Conservation (phyloP, 2,329 filamentous ascomycete genomes). For the Aspergillus neotritici region DNA sequence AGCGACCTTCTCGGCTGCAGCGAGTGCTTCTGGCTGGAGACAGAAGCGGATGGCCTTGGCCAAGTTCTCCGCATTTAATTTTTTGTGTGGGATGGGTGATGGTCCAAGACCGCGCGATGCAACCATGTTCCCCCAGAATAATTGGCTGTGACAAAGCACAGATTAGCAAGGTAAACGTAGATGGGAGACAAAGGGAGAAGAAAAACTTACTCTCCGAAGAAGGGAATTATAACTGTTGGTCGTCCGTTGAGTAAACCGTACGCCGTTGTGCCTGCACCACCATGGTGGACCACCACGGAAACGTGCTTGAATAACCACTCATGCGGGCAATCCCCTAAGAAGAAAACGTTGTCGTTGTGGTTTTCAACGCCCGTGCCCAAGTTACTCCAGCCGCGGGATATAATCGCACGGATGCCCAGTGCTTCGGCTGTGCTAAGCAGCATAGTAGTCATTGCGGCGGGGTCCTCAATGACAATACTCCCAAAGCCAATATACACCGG, state of each 20-base stretch:
- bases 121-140: slow-evolving; percentile 52
- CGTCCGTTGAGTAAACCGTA: slow-evolving; percentile 47
- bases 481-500: slow-evolving; percentile 55
- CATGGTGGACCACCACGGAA: slow-evolving; percentile 54
- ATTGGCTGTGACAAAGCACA: slow-evolving; percentile 33
- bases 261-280: slow-evolving; percentile 56
- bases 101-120: slow-evolving; percentile 47
- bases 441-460: slow-evolving; percentile 38
- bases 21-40: slow-evolving; percentile 33
- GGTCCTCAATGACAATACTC: slow-evolving; percentile 51
- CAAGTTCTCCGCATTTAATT: slow-evolving; percentile 41
- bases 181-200: background rate
- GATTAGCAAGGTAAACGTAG: background rate
- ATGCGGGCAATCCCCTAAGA: slow-evolving; percentile 51
- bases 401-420: slow-evolving; percentile 47
- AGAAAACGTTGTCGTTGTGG: slow-evolving; percentile 39
- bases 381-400: slow-evolving; percentile 52
- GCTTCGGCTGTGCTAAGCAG: slow-evolving; percentile 44
- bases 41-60: slow-evolving; percentile 43
- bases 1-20: slow-evolving; percentile 32
- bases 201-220: slow-evolving; percentile 47
- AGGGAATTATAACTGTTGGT: slow-evolving; percentile 53
- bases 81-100: slow-evolving; percentile 42
- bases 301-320: slow-evolving; percentile 56
- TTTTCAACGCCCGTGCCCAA: slow-evolving; percentile 36